Conservation (phyloP, 257 asterid species). For the Lavandula angustifolia region DNA sequence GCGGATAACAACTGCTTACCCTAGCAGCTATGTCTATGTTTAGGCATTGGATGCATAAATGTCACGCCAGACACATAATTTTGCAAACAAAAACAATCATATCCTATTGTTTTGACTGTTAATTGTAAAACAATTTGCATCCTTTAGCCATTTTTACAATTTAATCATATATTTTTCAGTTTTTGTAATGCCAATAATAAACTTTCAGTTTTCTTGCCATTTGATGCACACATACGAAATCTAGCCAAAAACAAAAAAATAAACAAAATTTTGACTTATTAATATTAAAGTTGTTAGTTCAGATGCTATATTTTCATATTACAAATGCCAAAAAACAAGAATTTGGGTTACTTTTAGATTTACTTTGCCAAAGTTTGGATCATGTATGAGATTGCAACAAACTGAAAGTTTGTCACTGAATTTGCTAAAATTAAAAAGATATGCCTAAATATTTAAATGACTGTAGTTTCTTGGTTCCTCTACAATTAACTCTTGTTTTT, state of each 20-base stretch:
- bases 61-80: not conserved
- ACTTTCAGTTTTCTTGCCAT: not conserved
- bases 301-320: not conserved
- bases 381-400: not conserved
- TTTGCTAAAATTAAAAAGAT: not conserved
- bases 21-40: not conserved
- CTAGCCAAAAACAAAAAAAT: not conserved
- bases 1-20: conserved; percentile 1
- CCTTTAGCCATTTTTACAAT: not conserved
- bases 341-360: not conserved
- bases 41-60: not conserved
- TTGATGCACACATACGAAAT: not conserved
- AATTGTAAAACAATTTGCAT: not conserved
- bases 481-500: not conserved
- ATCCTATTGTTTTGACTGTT: not conserved
- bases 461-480: not conserved
- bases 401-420: not conserved
- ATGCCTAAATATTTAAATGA: not conserved
- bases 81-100: not conserved
- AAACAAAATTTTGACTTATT: not conserved
- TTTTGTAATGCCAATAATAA: not conserved
- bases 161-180: not conserved
- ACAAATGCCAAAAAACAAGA: not conserved
- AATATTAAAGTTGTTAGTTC: not conserved
- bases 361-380: not conserved